phyloP scores from a whole-genome alignment of 140 eudicot species.

The Ambrosia hybrid region DNA sequence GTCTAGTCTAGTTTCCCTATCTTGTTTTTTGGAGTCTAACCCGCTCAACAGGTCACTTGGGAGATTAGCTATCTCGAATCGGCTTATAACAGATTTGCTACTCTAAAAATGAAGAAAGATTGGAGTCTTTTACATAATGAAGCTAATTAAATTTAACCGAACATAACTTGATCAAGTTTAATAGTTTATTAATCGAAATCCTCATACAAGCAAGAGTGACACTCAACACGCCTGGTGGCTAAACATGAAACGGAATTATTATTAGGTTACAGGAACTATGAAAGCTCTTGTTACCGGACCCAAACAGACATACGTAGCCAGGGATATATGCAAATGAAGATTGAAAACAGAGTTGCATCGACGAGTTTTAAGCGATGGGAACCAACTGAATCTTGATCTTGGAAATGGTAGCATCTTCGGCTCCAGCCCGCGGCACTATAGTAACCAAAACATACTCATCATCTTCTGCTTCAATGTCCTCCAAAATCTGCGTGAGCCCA shows the following conservation, averaged over 20 bases:
- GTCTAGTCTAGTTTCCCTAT: no score
- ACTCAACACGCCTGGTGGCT: no score
- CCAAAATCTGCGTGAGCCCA: constrained; percentile 41
- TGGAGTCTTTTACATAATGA: no score
- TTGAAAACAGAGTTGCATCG: not conserved
- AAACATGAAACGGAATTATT: not conserved
- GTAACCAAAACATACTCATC: constrained; percentile 43
- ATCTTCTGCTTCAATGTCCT: constrained; percentile 53
- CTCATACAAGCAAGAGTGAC: no score
- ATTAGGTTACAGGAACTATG: not conserved
- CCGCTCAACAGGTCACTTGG: no score
- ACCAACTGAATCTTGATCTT: constrained; percentile 29
- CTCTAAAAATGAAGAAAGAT: no score
- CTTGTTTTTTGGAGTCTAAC: no score
- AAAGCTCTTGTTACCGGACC: not conserved
- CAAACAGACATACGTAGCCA: constrained; percentile 2
- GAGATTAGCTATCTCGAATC: no score
- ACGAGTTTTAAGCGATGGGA: not conserved
- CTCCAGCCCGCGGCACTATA: constrained; percentile 29
- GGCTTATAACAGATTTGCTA: no score
- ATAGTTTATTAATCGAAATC: no score
- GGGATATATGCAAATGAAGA: not conserved
- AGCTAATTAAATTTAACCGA: no score
- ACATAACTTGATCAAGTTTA: no score
- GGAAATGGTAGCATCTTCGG: constrained; percentile 8